A percentile compares a stretch with the other conserved stretches of the same genome.
These are phyloP conservation scores for Lodderomyces pseudojiufengensis DNA, from an alignment of 1,139 yeast genomes.

Conservation along the genomic window DNA sequence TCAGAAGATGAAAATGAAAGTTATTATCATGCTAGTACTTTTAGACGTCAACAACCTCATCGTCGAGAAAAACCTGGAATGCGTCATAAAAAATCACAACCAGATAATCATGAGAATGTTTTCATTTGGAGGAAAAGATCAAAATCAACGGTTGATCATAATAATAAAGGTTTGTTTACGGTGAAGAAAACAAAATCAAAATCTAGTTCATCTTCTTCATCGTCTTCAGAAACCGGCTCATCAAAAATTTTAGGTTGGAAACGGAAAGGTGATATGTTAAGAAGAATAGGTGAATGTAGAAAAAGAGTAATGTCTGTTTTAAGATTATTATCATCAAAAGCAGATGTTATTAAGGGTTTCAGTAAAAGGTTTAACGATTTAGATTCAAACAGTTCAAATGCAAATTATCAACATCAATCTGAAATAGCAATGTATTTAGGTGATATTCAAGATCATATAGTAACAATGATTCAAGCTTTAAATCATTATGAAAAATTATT, in stretches of 20 bases:
- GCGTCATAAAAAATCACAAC: constrained; percentile 1
- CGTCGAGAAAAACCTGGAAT: background rate
- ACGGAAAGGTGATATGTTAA: constrained; percentile 88
- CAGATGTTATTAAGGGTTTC: constrained; percentile 94
- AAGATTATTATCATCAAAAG: constrained; percentile 83
- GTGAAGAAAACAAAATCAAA: constrained; percentile 3
- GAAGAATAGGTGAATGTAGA: constrained; percentile 93
- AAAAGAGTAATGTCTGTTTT: constrained; percentile 89
- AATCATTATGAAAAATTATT: constrained; percentile 91
- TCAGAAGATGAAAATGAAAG: constrained; percentile 29
- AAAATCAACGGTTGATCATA: constrained; percentile 38
- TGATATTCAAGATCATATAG: constrained; percentile 91
- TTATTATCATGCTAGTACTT: background rate
- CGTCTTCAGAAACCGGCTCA: constrained; percentile 33
- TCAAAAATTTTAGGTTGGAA: constrained; percentile 74
- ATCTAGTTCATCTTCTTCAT: constrained; percentile 22
- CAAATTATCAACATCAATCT: constrained; percentile 8
- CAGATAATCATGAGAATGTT: constrained; percentile 18
- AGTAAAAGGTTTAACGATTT: constrained; percentile 87
- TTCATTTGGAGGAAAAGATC: constrained; percentile 38
- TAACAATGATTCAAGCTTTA: constrained; percentile 92
- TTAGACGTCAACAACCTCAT: constrained; percentile 1
- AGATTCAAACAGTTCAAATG: constrained; percentile 33
- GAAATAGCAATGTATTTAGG: constrained; percentile 72
- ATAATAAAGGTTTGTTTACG: constrained; percentile 10